phyloP scores from a whole-genome alignment of 106 monocot species.

The Apostasia ramifera region DNA sequence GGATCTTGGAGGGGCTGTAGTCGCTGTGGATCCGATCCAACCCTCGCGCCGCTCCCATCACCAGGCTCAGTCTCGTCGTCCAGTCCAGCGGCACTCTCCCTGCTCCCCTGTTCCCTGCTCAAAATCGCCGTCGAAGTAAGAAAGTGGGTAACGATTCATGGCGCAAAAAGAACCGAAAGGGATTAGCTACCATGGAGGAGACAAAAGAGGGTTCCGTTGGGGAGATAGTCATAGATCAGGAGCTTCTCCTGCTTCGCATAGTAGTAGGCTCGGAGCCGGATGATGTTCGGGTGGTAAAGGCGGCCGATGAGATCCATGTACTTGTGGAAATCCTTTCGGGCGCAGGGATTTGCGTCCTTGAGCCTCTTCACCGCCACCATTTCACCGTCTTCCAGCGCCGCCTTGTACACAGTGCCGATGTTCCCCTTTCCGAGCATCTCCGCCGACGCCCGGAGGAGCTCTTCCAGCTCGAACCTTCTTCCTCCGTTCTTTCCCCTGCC shows the following conservation, averaged over 20 bases:
- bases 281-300: constrained; percentile 44
- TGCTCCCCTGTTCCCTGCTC: constrained; percentile 26
- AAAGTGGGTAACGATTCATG: neutral
- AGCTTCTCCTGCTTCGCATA: constrained; percentile 64
- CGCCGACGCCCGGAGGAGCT: constrained; percentile 54
- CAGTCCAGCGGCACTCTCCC: constrained; percentile 37
- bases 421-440: constrained; percentile 69
- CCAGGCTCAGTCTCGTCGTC: constrained; percentile 37
- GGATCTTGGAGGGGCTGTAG: constrained; percentile 24
- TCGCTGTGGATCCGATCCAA: constrained; percentile 41
- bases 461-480: constrained; percentile 44
- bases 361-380: constrained; percentile 63
- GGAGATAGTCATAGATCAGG: constrained; percentile 65
- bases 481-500: neutral
- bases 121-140: no score
- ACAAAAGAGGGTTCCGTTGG: constrained; percentile 38
- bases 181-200: constrained; percentile 29
- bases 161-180: no score
- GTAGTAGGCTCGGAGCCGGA: constrained; percentile 55
- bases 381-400: constrained; percentile 45
- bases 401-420: constrained; percentile 61
- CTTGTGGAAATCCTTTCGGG: constrained; percentile 29
- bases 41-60: constrained; percentile 39
- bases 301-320: constrained; percentile 58
- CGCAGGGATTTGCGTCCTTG: constrained; percentile 40